Base-by-base conservation (phyloP, 2,329 filamentous ascomycete genomes). In the Talaromyces sp. region DNA sequence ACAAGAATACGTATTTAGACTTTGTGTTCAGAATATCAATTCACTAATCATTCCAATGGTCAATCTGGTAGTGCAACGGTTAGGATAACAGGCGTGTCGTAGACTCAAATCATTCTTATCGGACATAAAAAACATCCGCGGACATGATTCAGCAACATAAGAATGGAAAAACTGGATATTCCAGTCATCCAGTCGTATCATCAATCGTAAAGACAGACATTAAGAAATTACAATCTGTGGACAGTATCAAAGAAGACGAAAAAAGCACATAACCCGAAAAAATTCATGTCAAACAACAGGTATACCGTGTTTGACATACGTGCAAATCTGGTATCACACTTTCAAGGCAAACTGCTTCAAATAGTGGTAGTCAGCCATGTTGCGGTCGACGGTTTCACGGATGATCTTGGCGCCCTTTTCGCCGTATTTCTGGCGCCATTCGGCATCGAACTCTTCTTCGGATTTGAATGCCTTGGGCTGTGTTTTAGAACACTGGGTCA, bases 261-360 rank as follows among this genome's bases (percentile, higher is more conserved):
- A 39, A 15, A 39, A 39, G 36, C 36, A n/a, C 4, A 53, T 28
- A 53, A 30, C 49, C 49, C 49, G 49, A 47, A 53, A 53, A 17
- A 53, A 28, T 7, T 17, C 25, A 51, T 11, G 25, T 17, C 49
- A 53, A 19, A 30, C 25, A 30, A 19, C 19, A 13, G 27, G 11
- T 22, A 19, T 28, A 28, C 25, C 30, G 27, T 4, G 3, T 28
- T 28, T 30, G 49, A 17, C 25, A 8, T n/a, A 53, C 28, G 17
- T 19, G n/a, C n/a, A n/a, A n/a, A 19, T n/a, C n/a, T 22, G 42
- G 7, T 27, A 56, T 64, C 71, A 77, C 28, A 78, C 75, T 72
- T 82, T 85, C 72, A 88, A 80, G 64, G 84, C 83, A 71, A 86
- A 88, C 69, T 85, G 82, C 82, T 87, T 88, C 75, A 88, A 69